Base-by-base conservation (phyloP, 2,329 filamentous ascomycete species). In the Aspergillus fischeri region DNA sequence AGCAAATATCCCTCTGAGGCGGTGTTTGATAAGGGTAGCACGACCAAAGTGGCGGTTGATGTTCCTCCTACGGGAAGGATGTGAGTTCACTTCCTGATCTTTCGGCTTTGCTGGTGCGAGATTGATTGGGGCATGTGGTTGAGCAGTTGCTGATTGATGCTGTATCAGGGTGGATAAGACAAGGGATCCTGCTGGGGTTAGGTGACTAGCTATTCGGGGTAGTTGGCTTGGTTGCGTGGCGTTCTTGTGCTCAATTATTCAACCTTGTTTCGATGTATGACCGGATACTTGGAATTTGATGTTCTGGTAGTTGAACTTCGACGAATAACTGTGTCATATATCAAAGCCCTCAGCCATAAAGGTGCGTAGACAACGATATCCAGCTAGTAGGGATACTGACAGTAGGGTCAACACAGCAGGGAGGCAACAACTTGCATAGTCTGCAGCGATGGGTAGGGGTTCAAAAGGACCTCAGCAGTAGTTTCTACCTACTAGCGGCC, bases 21-120 rank as follows among this genome's bases (percentile, higher is more conserved):
- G 17, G 52, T 48, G 17, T 29, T 24, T 8, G 52, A 53, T 32
- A 53, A 53, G 29, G 44, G 29, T 38, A 47, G 52, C 35, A 53
- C 52, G 29, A 29, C 28, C 20, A 53, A 53, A 29, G 28, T 32
- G 29, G 20, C 44, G 24, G 44, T 28, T 47, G 44, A 49, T 47
- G 24, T 7, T 47, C 44, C 21, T 27, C 44, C 44, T 47, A 14
- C 44, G 14, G 24, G 20, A 10, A 47, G 17, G 21, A 47, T 47
- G 44, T 47, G 24, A 47, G 44, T 47, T 11, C 20, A 24, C 6
- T 11, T 8, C n/a, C 27, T 24, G 21, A 8, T 17, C 14, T 35
- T 35, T 35, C 5, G 14, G 14, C 14, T 35, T 14, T 17, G 32
- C 14, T 17, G 32, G 32, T 35, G 32, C 5, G 4, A 17, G 14